A percentile compares a stretch with the other conserved stretches of the same genome.
phyloP scores from a whole-genome alignment of 2,329 filamentous ascomycete genomes.

The Orbilia oligospora region DNA sequence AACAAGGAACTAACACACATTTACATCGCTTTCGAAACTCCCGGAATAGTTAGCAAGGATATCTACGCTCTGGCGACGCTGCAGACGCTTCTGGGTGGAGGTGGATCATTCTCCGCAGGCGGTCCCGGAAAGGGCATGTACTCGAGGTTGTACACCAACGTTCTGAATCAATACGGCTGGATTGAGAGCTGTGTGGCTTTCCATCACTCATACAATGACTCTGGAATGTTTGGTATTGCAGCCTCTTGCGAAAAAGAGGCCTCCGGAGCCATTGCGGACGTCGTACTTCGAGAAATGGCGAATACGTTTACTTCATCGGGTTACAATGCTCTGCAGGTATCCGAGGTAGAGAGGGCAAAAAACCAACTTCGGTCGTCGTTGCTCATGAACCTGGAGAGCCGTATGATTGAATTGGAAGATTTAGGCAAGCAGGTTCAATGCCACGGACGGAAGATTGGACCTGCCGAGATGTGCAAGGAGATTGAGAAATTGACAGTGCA shows the following conservation, averaged over 20 bases:
- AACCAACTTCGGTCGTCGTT: conserved; percentile 92
- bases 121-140: conserved; percentile 99
- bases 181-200: conserved; percentile 96
- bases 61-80: conserved; percentile 97
- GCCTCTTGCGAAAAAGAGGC: conserved; percentile 87
- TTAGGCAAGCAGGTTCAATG: conserved; percentile 95
- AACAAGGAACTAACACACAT: conserved; percentile 80
- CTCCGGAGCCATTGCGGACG: conserved; percentile 86
- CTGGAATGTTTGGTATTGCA: conserved; percentile 93
- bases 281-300: conserved; percentile 63
- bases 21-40: conserved; percentile 93
- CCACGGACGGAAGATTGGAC: conserved; percentile 92
- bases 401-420: conserved; percentile 98
- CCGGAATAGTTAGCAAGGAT: conserved; percentile 89
- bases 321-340: conserved; percentile 78
- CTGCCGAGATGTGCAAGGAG: conserved; percentile 89
- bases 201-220: conserved; percentile 97
- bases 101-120: conserved; percentile 95
- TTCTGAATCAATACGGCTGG: conserved; percentile 97
- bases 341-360: conserved; percentile 92
- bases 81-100: conserved; percentile 94
- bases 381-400: conserved; percentile 96
- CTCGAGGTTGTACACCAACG: conserved; percentile 95
- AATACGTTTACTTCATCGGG: conserved; percentile 68
- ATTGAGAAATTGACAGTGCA: conserved; percentile 85